Percentiles rank a stretch among this genome's conserved stretches.
phyloP scores from a whole-genome alignment of 768 basidiomycete species.

The Ephemerocybe angulata region DNA sequence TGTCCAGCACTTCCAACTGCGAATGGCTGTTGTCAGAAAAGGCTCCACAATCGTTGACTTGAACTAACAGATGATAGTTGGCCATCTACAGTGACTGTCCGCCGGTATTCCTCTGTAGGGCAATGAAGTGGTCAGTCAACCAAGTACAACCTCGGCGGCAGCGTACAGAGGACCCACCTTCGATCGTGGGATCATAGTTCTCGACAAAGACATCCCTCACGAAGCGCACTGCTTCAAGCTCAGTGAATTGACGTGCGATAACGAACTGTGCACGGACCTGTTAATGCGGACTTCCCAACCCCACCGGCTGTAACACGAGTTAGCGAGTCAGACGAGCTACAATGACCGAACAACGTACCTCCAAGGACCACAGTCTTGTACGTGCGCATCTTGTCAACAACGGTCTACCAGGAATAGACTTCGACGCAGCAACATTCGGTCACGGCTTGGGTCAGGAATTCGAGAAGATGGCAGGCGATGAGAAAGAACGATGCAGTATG shows the following conservation, averaged over 20 bases:
- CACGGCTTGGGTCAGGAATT: not conserved
- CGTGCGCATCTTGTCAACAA: constrained; percentile 47
- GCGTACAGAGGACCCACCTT: constrained; percentile 60
- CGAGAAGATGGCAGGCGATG: not conserved
- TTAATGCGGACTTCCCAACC: constrained; percentile 85
- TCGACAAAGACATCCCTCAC: constrained; percentile 70
- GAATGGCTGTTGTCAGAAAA: not conserved
- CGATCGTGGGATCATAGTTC: constrained; percentile 80
- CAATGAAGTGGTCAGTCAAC: not conserved
- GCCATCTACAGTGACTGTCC: constrained; percentile 62
- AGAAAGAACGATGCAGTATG: not conserved
- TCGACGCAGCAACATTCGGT: constrained; percentile 2
- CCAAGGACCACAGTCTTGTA: constrained; percentile 80
- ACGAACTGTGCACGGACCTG: constrained; percentile 33
- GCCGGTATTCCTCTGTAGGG: constrained; percentile 64
- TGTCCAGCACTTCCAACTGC: constrained; percentile 79
- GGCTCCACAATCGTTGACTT: not conserved
- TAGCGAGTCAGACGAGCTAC: constrained; percentile 2
- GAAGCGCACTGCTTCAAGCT: constrained; percentile 50
- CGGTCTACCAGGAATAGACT: not conserved
- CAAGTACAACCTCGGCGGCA: constrained; percentile 6
- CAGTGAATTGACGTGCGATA: not conserved
- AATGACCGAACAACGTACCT: constrained; percentile 40
- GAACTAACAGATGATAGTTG: constrained; percentile 55
- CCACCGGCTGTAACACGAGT: constrained; percentile 59